phyloP scores from a whole-genome alignment of 441 rosid species.

The Populus tomentosa region DNA sequence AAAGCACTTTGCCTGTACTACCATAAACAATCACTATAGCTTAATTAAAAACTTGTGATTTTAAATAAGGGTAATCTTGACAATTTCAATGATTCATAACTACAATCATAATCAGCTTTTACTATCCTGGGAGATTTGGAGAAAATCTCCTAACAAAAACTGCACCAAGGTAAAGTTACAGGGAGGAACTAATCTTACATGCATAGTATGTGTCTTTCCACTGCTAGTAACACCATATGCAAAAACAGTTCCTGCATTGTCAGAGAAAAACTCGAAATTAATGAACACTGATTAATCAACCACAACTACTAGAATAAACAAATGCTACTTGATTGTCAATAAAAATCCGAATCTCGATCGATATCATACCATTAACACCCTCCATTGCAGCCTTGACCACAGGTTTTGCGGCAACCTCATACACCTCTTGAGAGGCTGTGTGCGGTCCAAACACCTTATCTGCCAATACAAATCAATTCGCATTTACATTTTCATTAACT shows the following conservation, averaged over 20 bases:
- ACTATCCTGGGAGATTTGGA: neutral
- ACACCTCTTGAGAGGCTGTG: constrained; percentile 71
- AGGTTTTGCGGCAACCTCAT: constrained; percentile 92
- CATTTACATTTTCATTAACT: neutral
- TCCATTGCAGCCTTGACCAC: constrained; percentile 98
- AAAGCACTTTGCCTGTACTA: neutral
- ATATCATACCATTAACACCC: constrained; percentile 81
- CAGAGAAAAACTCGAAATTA: neutral
- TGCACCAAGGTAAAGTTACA: neutral
- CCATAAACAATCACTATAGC: neutral
- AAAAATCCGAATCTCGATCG: neutral
- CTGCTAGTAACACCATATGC: constrained; percentile 99
- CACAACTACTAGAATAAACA: neutral
- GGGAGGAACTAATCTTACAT: constrained; percentile 47
- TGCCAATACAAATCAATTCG: constrained; percentile 29
- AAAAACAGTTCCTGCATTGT: constrained; percentile 85
- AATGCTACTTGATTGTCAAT: neutral
- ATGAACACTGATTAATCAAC: neutral
- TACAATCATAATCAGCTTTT: neutral
- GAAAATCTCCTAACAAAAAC: neutral
- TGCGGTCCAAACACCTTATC: constrained; percentile 95
- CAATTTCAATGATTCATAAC: neutral
- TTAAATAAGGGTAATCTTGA: no score
- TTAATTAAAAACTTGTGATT: neutral
- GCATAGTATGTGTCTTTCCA: constrained; percentile 98